A percentile compares a stretch with the other conserved stretches of the same genome.
phyloP scores from a whole-genome alignment of 1,139 yeast genomes.

The Candida buenavistaensis region DNA sequence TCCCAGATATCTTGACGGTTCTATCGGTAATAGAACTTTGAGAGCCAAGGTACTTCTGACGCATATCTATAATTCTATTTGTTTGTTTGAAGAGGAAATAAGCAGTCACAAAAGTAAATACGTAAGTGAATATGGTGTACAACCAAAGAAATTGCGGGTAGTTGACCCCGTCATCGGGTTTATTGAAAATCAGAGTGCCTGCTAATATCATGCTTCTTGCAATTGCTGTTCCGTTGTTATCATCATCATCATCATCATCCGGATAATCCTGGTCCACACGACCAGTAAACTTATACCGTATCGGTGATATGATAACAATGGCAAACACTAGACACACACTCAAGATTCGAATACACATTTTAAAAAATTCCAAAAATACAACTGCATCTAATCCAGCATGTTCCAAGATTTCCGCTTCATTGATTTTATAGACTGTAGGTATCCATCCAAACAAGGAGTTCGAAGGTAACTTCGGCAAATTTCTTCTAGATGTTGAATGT shows the following conservation, averaged over 20 bases:
- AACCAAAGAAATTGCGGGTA: conserved; percentile 36
- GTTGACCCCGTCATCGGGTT: conserved; percentile 1
- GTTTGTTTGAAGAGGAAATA: conserved; percentile 39
- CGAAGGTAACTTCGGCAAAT: conserved; percentile 36
- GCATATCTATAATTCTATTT: conserved; percentile 34
- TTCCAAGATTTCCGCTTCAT: conserved; percentile 76
- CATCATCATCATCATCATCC: conserved; percentile 41
- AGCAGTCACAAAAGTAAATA: conserved; percentile 38
- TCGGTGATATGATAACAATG: conserved; percentile 66
- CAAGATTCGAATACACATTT: conserved; percentile 68
- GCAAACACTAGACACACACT: conserved; percentile 62
- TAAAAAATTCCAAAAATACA: conserved; percentile 79
- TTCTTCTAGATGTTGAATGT: conserved; percentile 43
- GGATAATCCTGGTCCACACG: conserved; percentile 53
- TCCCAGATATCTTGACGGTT: conserved; percentile 46
- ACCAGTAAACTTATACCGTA: conserved; percentile 71
- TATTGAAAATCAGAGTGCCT: neutral
- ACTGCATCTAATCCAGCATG: conserved; percentile 94
- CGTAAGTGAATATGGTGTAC: conserved; percentile 43
- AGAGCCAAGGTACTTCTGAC: conserved; percentile 43
- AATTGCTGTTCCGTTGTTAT: conserved; percentile 8
- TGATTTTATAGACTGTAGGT: conserved; percentile 58
- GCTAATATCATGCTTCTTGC: neutral
- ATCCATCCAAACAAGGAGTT: conserved; percentile 78
- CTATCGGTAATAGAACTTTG: conserved; percentile 48